phyloP scores from a whole-genome alignment of 345 rosid species.

The Dipteronia dyeriana region DNA sequence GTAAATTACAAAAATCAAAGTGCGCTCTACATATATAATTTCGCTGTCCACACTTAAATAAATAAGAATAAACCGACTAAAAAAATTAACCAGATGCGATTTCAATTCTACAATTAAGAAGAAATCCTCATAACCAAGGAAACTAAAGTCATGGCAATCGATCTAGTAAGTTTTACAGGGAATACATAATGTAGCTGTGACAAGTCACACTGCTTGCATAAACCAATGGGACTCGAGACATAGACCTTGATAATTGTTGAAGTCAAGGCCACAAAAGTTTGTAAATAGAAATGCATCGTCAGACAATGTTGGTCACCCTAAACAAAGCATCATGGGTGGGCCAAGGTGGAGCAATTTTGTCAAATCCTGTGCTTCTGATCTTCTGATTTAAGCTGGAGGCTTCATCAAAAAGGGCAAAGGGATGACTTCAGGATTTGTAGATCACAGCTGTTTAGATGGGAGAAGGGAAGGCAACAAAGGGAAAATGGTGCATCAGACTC shows the following conservation, averaged over 20 bases:
- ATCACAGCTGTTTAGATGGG: conserved; percentile 39
- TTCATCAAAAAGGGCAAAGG: conserved; percentile 35
- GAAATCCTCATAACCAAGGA: conserved; percentile 12
- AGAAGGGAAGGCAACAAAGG: conserved; percentile 35
- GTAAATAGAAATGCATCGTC: conserved; percentile 37
- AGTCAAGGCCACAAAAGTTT: conserved; percentile 31
- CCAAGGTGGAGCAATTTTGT: conserved; percentile 31
- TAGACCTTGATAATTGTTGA: conserved; percentile 18
- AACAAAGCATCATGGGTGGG: conserved; percentile 29
- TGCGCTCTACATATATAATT: not conserved
- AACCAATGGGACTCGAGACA: conserved; percentile 4
- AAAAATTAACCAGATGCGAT: conserved; percentile 15
- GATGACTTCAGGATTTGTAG: conserved; percentile 36
- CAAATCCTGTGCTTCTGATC: conserved; percentile 32
- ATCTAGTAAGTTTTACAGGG: conserved; percentile 25
- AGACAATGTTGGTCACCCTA: conserved; percentile 32
- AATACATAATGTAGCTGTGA: conserved; percentile 16
- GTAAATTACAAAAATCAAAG: not conserved
- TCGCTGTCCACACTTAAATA: not conserved
- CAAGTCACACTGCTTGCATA: conserved; percentile 20
- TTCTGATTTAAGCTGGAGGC: conserved; percentile 38
- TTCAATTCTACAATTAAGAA: conserved; percentile 22
- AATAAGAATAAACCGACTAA: conserved; percentile 1
- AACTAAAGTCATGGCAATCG: conserved; percentile 21
- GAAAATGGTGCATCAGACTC: conserved; percentile 38